These are phyloP conservation scores for Salix caprea DNA, from an alignment of 345 rosid species.

Conservation along the genomic window DNA sequence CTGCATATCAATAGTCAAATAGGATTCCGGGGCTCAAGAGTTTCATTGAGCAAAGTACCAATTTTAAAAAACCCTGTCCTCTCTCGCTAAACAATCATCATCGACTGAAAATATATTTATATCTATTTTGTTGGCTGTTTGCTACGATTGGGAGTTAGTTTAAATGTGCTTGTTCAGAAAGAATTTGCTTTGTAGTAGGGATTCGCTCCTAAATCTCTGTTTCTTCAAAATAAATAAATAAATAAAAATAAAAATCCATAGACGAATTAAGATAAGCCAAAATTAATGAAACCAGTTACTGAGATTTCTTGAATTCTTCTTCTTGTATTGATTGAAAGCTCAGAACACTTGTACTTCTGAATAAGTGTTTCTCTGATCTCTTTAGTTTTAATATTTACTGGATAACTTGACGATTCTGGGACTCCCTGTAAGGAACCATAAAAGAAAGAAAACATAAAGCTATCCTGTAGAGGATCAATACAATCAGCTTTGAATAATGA, in stretches of 20 bases:
- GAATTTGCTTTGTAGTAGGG: too few species aligned
- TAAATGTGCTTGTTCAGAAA: too few species aligned
- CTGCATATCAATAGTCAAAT: too few species aligned
- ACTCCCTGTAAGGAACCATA: slow-evolving; percentile 22
- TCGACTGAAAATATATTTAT: too few species aligned
- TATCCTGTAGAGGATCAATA: slow-evolving; percentile 5
- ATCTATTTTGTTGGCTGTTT: too few species aligned
- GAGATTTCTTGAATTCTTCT: slow-evolving; percentile 19
- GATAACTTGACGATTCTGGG: slow-evolving; percentile 22
- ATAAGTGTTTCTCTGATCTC: slow-evolving; percentile 38
- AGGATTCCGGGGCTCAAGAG: too few species aligned
- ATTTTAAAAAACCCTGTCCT: too few species aligned
- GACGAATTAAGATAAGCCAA: background rate
- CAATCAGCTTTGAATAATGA: slow-evolving; percentile 6
- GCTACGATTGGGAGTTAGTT: too few species aligned
- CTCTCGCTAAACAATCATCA: too few species aligned
- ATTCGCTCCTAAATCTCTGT: too few species aligned
- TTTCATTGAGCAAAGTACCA: too few species aligned
- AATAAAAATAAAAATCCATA: background rate
- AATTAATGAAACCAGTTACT: background rate
- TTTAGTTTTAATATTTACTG: slow-evolving; percentile 18
- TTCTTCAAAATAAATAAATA: too few species aligned
- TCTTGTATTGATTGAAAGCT: slow-evolving; percentile 11
- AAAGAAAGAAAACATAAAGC: background rate
- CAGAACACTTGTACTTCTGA: slow-evolving; percentile 32